A percentile compares a stretch with the other conserved stretches of the same genome.
Conservation (phyloP, 116 monocot species). For the Trichopus zeylanicus region DNA sequence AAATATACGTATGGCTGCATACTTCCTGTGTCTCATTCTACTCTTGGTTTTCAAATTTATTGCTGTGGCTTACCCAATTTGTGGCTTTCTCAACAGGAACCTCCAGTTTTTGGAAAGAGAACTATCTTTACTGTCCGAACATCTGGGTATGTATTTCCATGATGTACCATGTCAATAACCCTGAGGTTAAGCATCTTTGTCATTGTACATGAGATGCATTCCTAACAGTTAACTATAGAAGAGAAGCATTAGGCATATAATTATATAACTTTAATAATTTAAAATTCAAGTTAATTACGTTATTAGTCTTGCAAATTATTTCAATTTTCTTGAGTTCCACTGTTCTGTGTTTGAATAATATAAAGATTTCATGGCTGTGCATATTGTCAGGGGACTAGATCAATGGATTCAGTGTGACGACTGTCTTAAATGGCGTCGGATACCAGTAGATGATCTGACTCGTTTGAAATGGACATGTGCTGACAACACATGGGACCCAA, state of each 20-base stretch:
- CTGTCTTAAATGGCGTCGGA: constrained; percentile 76
- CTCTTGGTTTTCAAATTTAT: not conserved
- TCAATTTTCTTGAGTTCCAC: not conserved
- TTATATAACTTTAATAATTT: no score
- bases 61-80: not conserved
- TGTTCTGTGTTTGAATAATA: not conserved
- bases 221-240: no score
- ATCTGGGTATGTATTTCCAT: constrained; percentile 76
- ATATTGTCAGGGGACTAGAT: constrained; percentile 47
- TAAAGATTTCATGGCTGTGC: not conserved
- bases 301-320: not conserved
- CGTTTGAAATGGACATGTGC: constrained; percentile 72
- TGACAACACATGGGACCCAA: constrained; percentile 67
- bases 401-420: constrained; percentile 94
- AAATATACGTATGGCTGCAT: no score
- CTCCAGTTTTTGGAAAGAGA: constrained; percentile 85
- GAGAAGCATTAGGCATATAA: no score
- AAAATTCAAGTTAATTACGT: no score
- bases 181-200: not conserved
- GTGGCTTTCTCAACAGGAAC: constrained; percentile 40
- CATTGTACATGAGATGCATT: not conserved
- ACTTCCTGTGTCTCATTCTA: no score
- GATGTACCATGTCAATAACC: no score
- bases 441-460: constrained; percentile 68
- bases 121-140: constrained; percentile 62